Conservation (phyloP, 2,329 filamentous ascomycete species). For the Cordyceps tenuipes region DNA sequence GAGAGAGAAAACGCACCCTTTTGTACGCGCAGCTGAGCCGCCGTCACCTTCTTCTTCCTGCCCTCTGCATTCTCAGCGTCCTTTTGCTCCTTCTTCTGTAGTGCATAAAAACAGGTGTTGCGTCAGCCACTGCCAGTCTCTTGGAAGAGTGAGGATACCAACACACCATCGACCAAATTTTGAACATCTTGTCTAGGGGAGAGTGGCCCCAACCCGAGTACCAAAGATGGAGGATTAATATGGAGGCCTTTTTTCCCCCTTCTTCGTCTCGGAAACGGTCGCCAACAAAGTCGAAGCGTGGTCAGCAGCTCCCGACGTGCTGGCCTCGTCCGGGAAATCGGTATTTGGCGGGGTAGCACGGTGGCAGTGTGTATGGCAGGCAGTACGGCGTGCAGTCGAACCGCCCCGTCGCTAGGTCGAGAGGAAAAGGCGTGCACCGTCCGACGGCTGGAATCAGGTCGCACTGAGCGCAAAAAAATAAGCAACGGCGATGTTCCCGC, state of each 20-base stretch:
- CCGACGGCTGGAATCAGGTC: not conserved
- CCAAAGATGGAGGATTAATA: not conserved
- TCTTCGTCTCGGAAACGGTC: too few relatives aligned
- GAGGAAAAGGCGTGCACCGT: not conserved
- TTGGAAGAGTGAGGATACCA: not conserved
- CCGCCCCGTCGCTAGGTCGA: not conserved
- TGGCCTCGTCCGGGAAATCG: not conserved
- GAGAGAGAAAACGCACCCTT: conserved; percentile 67
- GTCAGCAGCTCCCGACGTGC: too few relatives aligned
- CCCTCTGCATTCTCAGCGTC: conserved; percentile 79
- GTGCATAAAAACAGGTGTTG: conserved; percentile 15
- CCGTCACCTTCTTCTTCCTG: conserved; percentile 98
- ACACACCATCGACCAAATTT: conserved; percentile 96
- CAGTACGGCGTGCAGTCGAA: too few relatives aligned
- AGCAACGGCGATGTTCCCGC: not conserved
- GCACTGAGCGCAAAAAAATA: not conserved
- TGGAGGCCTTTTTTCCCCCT: too few relatives aligned
- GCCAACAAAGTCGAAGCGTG: too few relatives aligned
- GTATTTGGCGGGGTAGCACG: not conserved
- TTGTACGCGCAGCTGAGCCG: conserved; percentile 89
- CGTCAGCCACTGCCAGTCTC: conserved; percentile 14
- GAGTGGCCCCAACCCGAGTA: conserved; percentile 14
- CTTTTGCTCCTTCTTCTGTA: conserved; percentile 89
- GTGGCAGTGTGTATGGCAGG: too few relatives aligned
- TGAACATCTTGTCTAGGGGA: conserved; percentile 65